These are phyloP conservation scores for Torulaspora quercuum DNA, from an alignment of 805 yeast genomes.

Conservation along the genomic window DNA sequence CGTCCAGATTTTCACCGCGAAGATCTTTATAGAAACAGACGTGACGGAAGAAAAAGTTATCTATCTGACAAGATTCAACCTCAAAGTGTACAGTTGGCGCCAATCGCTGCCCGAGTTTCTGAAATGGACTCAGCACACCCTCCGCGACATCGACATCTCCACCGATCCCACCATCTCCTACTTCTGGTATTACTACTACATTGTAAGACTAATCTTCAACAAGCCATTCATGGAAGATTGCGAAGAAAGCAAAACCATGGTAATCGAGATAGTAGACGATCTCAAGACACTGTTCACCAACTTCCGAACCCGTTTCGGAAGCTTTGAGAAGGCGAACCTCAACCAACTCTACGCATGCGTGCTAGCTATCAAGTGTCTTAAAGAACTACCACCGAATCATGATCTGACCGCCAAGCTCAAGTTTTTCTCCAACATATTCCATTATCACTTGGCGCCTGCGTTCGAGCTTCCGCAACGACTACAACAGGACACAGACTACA, in stretches of 20 bases:
- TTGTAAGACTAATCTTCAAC: slow-evolving; percentile 55
- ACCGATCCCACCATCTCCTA: slow-evolving; percentile 52
- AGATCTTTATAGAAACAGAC: slow-evolving; percentile 35
- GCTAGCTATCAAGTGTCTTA: slow-evolving; percentile 31
- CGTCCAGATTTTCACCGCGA: slow-evolving; percentile 37
- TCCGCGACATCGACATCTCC: slow-evolving; percentile 42
- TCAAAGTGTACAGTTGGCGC: slow-evolving; percentile 52
- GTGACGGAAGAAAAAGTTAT: slow-evolving; percentile 38
- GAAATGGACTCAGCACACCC: slow-evolving; percentile 45
- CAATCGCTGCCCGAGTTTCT: slow-evolving; percentile 46
- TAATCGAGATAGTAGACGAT: slow-evolving; percentile 32
- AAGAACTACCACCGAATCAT: slow-evolving; percentile 21
- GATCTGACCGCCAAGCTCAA: slow-evolving; percentile 12
- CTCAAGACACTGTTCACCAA: slow-evolving; percentile 30
- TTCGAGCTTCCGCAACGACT: slow-evolving; percentile 26
- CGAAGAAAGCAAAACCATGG: slow-evolving; percentile 29
- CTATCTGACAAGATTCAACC: slow-evolving; percentile 43
- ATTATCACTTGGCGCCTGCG: slow-evolving; percentile 25
- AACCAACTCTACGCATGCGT: slow-evolving; percentile 36
- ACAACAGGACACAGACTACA: slow-evolving; percentile 25
- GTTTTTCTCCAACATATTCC: slow-evolving; percentile 29
- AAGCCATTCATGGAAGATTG: slow-evolving; percentile 53
- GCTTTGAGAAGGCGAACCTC: slow-evolving; percentile 28
- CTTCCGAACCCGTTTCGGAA: slow-evolving; percentile 27
- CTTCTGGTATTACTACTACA: slow-evolving; percentile 55